Base-by-base conservation (phyloP, 768 basidiomycete genomes). In the Favolaschia claudopus region DNA sequence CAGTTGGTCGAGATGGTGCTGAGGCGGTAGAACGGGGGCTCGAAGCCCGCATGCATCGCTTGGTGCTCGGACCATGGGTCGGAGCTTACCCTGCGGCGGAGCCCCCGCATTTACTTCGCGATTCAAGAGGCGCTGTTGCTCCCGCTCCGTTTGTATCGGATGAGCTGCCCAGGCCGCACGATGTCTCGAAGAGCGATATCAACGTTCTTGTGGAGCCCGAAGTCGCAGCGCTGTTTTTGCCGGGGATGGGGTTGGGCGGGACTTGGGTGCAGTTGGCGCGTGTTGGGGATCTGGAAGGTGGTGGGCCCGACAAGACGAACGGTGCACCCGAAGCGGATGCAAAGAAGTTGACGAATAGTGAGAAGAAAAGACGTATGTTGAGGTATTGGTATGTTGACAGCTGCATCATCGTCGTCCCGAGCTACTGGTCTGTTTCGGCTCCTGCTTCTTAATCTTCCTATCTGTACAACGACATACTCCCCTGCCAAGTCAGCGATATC, bases 11-110 rank as follows among this genome's bases (percentile, higher is more conserved):
- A 40, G 49, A 8, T 25, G 20, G 46, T 14, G 27, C 72, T 1
- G 73, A 67, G 7, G 76, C 73, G 2, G 76, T 82, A 22, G 78
- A 81, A 56, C 56, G 71, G n/a, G 70, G 73, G 31, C 70, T 81
- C n/a, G 77, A 37, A 38, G 40, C 10, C 28, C 20, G 31, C 10
- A 45, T 53, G 38, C 40, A n/a, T 8, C 44, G 46, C 27, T 37
- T 57, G 17, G 71, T 80, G 4, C 67, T 83, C 7, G 68, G 65
- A 27, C 79, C 80, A 10, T 80, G 79, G 80, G 24, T 71, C 7
- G 76, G 72, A 32, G 82, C 80, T 79, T 78, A 83, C 25, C 40
- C 27, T 43, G 63, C 62, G 6, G 38, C 53, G 27, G 58, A 62
- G 8, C 74, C 73, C 15, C 79, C 79, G n/a, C 71, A 64, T n/a